Evolutionary conservation across 2,329 filamentous ascomycete species (phyloP), one percentile per base, ranked within the genome.

Genomic region (Penicillium sp.): DNA sequence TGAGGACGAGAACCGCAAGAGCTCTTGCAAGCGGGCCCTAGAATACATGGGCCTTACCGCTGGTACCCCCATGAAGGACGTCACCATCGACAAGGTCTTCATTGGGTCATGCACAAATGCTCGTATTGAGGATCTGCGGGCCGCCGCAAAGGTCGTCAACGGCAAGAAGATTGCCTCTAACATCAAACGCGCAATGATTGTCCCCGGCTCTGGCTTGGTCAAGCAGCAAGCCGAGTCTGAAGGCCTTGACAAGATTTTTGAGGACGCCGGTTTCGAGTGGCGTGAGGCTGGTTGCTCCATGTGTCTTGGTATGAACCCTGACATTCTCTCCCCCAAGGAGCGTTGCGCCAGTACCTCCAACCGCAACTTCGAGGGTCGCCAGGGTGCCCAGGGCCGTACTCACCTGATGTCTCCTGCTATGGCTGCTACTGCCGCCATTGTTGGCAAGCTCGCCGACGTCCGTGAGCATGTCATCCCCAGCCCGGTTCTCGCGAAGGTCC

Each of bases 221-320:
- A 97, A 96, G 76, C 80, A 83, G 45, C 86, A 89, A 67, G 93
- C 93, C 4, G 91, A 98, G 70, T 74, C 79, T 2, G 93, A 97
- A 69, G 91, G 91, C 37, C 81, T 98, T 4, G 87, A 97, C 70
- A 87, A 89, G 74, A 86, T 96, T 62, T 97, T 98, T 69, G 62
- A 73, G 7, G 87, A 94, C 47, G 90, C 93, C 33, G 93, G 93
- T 6, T 97, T 97, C 54, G 91, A 97, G 67, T 97, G 91, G 91
- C 82, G 93, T 63, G 93, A 98, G 73, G 93, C 93, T 53, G 93
- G 93, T 34, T 98, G 93, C 79, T 94, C 87, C 48, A 98, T 98
- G 93, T 97, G 93, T 65, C 78, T 98, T 39, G 93, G 93, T 64
- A 98, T 98, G 91, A 98, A 98, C 75, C 91, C 93, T 0, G 93